These are phyloP conservation scores for Scedosporium dehoogii DNA, from an alignment of 2,329 filamentous ascomycete species.

Conservation along the genomic window DNA sequence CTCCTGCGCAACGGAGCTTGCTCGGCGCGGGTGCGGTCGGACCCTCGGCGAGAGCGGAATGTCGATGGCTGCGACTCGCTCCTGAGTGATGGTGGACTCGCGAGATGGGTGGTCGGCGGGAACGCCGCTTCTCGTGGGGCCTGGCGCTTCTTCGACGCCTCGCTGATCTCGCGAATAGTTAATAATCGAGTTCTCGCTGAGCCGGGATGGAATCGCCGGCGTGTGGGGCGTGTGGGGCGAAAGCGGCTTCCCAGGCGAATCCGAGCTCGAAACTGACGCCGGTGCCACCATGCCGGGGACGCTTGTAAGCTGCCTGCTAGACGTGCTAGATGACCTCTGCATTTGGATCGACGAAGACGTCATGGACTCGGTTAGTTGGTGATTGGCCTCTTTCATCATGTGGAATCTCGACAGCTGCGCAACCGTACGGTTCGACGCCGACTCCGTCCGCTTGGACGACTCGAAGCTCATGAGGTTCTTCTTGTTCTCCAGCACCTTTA, in stretches of 20 bases:
- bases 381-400: conserved; percentile 80
- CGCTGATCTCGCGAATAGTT: not conserved
- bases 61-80: conserved; percentile 53
- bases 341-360: conserved; percentile 82
- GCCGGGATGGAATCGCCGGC: conserved; percentile 83
- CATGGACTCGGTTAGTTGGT: conserved; percentile 84
- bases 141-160: not conserved
- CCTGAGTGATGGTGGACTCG: conserved; percentile 4
- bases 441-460: conserved; percentile 54
- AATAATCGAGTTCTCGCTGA: conserved; percentile 76
- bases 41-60: conserved; percentile 62
- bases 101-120: conserved; percentile 1
- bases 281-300: conserved; percentile 59
- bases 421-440: conserved; percentile 63
- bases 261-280: conserved; percentile 72
- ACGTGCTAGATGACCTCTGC: conserved; percentile 71
- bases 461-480: conserved; percentile 81
- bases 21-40: conserved; percentile 45
- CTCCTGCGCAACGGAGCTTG: conserved; percentile 60
- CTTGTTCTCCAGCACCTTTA: conserved; percentile 78
- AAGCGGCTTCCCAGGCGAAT: conserved; percentile 81
- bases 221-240: conserved; percentile 89
- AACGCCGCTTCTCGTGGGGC: not conserved
- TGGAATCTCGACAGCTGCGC: conserved; percentile 80
- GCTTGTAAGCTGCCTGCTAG: conserved; percentile 47